Conservation (phyloP, 306 rosid genomes). For the Vicia faba region DNA sequence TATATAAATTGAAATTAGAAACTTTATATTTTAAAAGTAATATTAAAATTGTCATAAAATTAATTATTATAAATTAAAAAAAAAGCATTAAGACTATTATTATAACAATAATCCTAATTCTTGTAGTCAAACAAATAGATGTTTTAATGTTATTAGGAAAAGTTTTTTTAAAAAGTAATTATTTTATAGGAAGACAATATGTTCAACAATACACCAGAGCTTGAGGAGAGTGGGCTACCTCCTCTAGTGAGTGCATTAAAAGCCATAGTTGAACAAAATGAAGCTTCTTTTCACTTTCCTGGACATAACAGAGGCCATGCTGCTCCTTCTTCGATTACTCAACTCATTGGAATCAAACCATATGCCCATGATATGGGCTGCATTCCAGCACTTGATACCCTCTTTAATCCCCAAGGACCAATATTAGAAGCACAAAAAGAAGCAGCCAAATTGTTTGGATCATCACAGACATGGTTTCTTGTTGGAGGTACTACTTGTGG, state of each 20-base stretch:
- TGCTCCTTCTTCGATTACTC: slow-evolving; percentile 69
- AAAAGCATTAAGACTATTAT: too few relatives aligned
- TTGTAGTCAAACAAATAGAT: too few relatives aligned
- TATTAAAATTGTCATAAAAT: too few relatives aligned
- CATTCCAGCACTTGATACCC: slow-evolving; percentile 84
- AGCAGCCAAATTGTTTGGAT: slow-evolving; percentile 81
- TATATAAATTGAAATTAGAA: too few relatives aligned
- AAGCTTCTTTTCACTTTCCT: slow-evolving; percentile 83
- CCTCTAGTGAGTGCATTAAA: slow-evolving; percentile 75
- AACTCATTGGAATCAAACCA: slow-evolving; percentile 66
- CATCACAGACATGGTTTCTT: slow-evolving; percentile 86
- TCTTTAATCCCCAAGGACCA: slow-evolving; percentile 74
- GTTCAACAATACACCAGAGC: too few relatives aligned
- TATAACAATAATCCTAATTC: too few relatives aligned
- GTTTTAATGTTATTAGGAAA: too few relatives aligned
- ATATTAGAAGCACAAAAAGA: slow-evolving; percentile 76
- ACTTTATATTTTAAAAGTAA: too few relatives aligned
- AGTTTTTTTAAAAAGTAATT: too few relatives aligned
- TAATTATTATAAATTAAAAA: too few relatives aligned
- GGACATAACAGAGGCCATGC: slow-evolving; percentile 95
- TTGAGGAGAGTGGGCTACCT: too few relatives aligned
- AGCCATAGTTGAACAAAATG: slow-evolving; percentile 60
- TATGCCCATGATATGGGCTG: slow-evolving; percentile 72
- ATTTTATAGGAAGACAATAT: too few relatives aligned
- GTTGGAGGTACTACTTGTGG: slow-evolving; percentile 96